Conservation (phyloP, 108 stramenopile genomes). For the Craspedostauros australis region DNA sequence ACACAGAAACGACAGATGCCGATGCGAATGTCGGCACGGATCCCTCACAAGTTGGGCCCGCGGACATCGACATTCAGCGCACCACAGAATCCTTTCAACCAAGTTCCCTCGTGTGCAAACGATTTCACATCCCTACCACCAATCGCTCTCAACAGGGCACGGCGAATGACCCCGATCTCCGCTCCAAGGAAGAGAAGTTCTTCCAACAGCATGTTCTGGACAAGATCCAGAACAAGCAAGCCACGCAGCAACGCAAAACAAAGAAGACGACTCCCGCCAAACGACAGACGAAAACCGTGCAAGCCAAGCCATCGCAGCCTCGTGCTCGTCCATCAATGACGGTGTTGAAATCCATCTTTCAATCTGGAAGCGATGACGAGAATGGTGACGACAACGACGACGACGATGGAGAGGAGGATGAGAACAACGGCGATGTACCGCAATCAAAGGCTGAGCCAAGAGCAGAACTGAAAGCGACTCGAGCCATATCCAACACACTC, state of each 20-base stretch:
- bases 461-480: not conserved
- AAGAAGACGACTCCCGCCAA: not conserved
- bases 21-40: not conserved
- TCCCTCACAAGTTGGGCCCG: not conserved
- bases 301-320: not conserved
- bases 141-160: not conserved
- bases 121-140: conserved; percentile 28
- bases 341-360: conserved; percentile 36
- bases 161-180: not conserved
- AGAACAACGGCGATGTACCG: not conserved
- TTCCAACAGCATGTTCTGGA: conserved; percentile 41
- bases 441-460: not conserved
- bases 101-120: conserved; percentile 43
- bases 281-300: not conserved
- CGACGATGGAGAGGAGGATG: not conserved
- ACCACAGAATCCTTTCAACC: conserved; percentile 29
- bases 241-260: not conserved
- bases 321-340: conserved; percentile 33
- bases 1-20: not conserved
- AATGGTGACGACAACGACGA: conserved; percentile 5
- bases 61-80: conserved; percentile 7
- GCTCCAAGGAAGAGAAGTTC: conserved; percentile 24
- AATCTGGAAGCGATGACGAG: conserved; percentile 23
- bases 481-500: not conserved
- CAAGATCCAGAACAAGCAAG: conserved; percentile 1